Percentiles rank a stretch among this genome's conserved stretches.
phyloP scores from a whole-genome alignment of 805 yeast genomes.

The Candida glaebosa region DNA sequence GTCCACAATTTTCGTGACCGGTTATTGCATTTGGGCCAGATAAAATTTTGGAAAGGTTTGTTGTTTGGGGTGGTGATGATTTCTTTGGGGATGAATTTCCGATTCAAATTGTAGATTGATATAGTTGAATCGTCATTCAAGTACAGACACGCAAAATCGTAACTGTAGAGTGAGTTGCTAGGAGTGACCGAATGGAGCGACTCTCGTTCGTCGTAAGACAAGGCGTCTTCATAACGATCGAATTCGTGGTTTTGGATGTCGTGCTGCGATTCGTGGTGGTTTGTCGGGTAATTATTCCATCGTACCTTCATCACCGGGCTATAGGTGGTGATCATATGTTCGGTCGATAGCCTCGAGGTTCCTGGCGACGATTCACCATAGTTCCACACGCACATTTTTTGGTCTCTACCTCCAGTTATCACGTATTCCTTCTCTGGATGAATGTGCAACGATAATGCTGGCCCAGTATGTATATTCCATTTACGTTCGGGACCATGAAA shows the following conservation, averaged over 20 bases:
- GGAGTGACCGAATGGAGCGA: constrained; percentile 4
- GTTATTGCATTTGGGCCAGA: constrained; percentile 32
- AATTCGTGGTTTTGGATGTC: constrained; percentile 10
- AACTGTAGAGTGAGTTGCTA: constrained; percentile 39
- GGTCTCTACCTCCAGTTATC: constrained; percentile 91
- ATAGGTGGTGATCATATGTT: constrained; percentile 66
- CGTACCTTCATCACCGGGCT: constrained; percentile 75
- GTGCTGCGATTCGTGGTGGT: constrained; percentile 8
- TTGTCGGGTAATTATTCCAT: constrained; percentile 46
- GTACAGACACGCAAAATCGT: constrained; percentile 72
- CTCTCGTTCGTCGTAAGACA: constrained; percentile 17
- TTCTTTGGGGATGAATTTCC: constrained; percentile 77
- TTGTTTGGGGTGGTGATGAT: constrained; percentile 49
- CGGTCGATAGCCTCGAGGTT: constrained; percentile 45
- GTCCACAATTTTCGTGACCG: constrained; percentile 32
- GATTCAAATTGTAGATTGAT: constrained; percentile 63
- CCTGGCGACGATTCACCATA: constrained; percentile 23
- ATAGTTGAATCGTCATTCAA: constrained; percentile 69
- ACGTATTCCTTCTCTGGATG: constrained; percentile 80
- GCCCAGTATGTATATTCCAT: constrained; percentile 87
- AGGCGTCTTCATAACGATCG: constrained; percentile 17
- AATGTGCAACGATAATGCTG: constrained; percentile 85
- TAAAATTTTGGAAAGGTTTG: constrained; percentile 39
- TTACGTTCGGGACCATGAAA: constrained; percentile 56
- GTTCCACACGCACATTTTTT: constrained; percentile 74